A percentile compares a stretch with the other conserved stretches of the same genome.
These are phyloP conservation scores for Mycogone perniciosa DNA, from an alignment of 2,329 filamentous ascomycete species.

Conservation along the genomic window DNA sequence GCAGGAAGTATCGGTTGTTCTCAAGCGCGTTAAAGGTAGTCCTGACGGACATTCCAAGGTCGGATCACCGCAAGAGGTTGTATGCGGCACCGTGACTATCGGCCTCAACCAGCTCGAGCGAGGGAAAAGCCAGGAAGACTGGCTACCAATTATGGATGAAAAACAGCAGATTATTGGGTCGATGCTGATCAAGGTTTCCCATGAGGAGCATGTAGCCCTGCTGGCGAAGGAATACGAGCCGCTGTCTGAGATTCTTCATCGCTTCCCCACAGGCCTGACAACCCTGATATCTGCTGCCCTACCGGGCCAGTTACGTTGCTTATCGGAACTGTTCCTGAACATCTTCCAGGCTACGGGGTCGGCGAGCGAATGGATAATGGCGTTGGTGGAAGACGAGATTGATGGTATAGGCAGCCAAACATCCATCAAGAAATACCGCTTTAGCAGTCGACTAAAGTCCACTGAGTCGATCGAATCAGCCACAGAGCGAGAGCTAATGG, in stretches of 20 bases:
- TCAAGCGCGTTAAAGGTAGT: constrained; percentile 59
- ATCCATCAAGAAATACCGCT: constrained; percentile 65
- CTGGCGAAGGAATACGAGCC: constrained; percentile 79
- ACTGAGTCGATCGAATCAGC: constrained; percentile 53
- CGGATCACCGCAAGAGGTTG: constrained; percentile 41
- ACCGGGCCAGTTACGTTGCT: constrained; percentile 67
- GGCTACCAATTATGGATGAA: constrained; percentile 76
- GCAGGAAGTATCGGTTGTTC: constrained; percentile 61
- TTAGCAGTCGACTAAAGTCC: constrained; percentile 63
- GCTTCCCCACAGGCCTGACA: constrained; percentile 77
- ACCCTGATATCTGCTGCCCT: constrained; percentile 76
- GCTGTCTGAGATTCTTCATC: constrained; percentile 76
- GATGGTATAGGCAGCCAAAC: constrained; percentile 83
- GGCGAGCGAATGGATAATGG: constrained; percentile 83
- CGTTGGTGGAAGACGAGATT: constrained; percentile 92
- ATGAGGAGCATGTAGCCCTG: constrained; percentile 86
- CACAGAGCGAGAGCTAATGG: constrained; percentile 63
- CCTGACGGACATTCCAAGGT: constrained; percentile 36
- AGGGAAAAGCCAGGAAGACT: constrained; percentile 75
- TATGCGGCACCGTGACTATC: constrained; percentile 73
- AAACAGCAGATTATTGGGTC: constrained; percentile 72
- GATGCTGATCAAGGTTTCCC: constrained; percentile 73
- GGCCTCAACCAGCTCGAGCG: constrained; percentile 71
- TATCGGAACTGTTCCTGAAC: constrained; percentile 83
- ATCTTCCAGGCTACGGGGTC: constrained; percentile 90